Conservation (phyloP, 2,329 filamentous ascomycete species). For the Fusarium veterinarium region DNA sequence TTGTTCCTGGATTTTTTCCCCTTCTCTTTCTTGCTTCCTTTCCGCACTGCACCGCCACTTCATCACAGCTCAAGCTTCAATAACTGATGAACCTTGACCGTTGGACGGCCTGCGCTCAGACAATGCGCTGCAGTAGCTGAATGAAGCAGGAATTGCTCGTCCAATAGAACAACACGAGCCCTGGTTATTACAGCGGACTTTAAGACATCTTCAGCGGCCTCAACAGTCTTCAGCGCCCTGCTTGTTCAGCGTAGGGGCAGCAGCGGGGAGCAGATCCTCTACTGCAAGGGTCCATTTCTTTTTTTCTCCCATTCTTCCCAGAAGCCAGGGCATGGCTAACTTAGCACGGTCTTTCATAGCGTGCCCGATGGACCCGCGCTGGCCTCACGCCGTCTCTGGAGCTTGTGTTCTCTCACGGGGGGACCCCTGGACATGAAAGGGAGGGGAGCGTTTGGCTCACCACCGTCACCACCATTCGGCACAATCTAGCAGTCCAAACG, state of each 20-base stretch:
- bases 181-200: conserved; percentile 12
- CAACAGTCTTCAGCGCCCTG: conserved; percentile 28
- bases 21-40: not conserved
- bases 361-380: conserved; percentile 27
- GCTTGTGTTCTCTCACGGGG: not conserved
- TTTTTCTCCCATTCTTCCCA: not conserved
- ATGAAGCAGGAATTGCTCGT: not conserved
- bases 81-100: not conserved
- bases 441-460: conserved; percentile 30
- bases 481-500: conserved; percentile 32
- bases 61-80: not conserved
- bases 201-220: conserved; percentile 37
- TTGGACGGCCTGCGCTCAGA: conserved; percentile 19
- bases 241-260: not conserved
- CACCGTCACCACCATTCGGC: conserved; percentile 37
- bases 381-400: conserved; percentile 21
- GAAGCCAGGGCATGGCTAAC: not conserved
- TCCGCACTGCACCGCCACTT: not conserved
- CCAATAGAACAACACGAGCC: conserved; percentile 31
- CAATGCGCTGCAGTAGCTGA: conserved; percentile 21
- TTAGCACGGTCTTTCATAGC: not conserved
- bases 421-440: conserved; percentile 32
- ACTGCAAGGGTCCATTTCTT: conserved; percentile 25
- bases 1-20: conserved; percentile 1
- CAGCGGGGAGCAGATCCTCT: conserved; percentile 35